A percentile compares a stretch with the other conserved stretches of the same genome.
These are phyloP conservation scores for Penicillium roqueforti DNA, from an alignment of 495 filamentous ascomycete genomes.

Conservation along the genomic window DNA sequence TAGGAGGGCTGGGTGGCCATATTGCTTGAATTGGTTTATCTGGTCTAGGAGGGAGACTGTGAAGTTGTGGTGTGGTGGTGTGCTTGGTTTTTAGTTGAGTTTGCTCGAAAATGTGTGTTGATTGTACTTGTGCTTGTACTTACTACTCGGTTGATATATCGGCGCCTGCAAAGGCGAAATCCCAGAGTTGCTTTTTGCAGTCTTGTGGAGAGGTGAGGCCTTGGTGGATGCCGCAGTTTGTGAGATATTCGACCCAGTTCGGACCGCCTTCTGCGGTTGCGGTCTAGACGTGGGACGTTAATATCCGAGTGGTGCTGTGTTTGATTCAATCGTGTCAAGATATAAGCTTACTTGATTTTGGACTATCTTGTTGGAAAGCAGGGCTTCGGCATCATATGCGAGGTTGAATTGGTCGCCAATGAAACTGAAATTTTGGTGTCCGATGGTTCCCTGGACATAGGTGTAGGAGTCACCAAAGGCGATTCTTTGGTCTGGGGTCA, in stretches of 20 bases:
- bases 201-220: constrained; percentile 34
- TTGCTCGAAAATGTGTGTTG: background rate
- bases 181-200: constrained; percentile 48
- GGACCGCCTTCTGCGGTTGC: constrained; percentile 46
- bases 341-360: constrained; percentile 40
- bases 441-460: constrained; percentile 48
- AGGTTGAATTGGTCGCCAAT: constrained; percentile 43
- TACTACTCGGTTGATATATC: constrained; percentile 44
- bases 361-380: constrained; percentile 46
- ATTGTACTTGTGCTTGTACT: background rate
- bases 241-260: constrained; percentile 50
- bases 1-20: constrained; percentile 28
- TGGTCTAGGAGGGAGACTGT: constrained; percentile 44
- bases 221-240: constrained; percentile 37
- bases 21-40: constrained; percentile 32
- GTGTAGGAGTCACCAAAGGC: constrained; percentile 57
- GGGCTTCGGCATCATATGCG: constrained; percentile 33
- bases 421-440: constrained; percentile 46
- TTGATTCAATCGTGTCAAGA: background rate
- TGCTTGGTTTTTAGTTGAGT: constrained; percentile 19
- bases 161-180: constrained; percentile 53
- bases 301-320: background rate
- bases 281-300: constrained; percentile 12
- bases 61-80: constrained; percentile 47
- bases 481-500: constrained; percentile 21